These are phyloP conservation scores for Leptographium galeiforme DNA, from an alignment of 2,329 filamentous ascomycete genomes.

Conservation along the genomic window DNA sequence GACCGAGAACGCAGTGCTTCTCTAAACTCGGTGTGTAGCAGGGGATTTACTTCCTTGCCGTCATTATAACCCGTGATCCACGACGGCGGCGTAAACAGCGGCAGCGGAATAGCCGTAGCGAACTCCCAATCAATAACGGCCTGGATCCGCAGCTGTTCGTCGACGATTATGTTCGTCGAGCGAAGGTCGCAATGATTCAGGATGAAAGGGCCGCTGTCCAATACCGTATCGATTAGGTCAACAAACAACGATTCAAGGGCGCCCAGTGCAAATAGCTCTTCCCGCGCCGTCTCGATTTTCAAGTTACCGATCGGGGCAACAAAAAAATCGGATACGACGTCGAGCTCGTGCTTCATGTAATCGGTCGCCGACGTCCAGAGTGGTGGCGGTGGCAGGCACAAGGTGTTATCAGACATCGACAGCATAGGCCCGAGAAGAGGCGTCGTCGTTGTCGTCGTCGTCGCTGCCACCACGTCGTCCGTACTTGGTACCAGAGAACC, in stretches of 20 bases:
- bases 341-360: slow-evolving; percentile 2
- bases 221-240: not conserved
- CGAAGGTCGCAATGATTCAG: slow-evolving; percentile 14
- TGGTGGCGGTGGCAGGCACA: slow-evolving; percentile 1
- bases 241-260: slow-evolving; percentile 6
- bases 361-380: slow-evolving; percentile 1
- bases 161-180: slow-evolving; percentile 15
- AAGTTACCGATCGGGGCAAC: slow-evolving; percentile 3
- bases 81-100: slow-evolving; percentile 8
- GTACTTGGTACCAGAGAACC: slow-evolving; percentile 15
- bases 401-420: slow-evolving; percentile 5
- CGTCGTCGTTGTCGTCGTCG: not conserved
- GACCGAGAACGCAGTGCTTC: not conserved
- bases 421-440: slow-evolving; percentile 9
- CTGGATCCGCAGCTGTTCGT: slow-evolving; percentile 12
- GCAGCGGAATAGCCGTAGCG: slow-evolving; percentile 5
- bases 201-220: slow-evolving; percentile 10
- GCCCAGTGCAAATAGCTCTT: slow-evolving; percentile 9
- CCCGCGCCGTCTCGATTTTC: slow-evolving; percentile 8
- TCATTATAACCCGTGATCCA: slow-evolving; percentile 9
- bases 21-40: slow-evolving; percentile 1
- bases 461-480: slow-evolving; percentile 2
- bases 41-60: not conserved
- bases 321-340: slow-evolving; percentile 4
- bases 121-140: slow-evolving; percentile 18